Percentiles rank a stretch among this genome's conserved stretches.
Evolutionary conservation across 176 grass and related monocot species (phyloP).

Genomic region (Ananas comosus): DNA sequence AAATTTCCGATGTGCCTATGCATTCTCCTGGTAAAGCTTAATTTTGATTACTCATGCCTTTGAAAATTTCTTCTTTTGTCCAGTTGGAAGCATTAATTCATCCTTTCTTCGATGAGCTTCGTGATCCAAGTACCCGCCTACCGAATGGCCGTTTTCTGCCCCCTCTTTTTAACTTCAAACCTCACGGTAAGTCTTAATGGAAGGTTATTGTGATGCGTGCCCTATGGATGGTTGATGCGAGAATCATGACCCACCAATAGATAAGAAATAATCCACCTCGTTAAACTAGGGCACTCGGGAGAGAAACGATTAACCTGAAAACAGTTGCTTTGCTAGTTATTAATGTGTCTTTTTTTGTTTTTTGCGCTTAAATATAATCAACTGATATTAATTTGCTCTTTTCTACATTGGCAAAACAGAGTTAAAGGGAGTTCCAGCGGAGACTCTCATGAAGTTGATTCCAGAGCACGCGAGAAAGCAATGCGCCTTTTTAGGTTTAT

Average conservation of each 20-base stretch:
- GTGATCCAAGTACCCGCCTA: constrained; percentile 48
- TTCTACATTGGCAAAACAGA: constrained; percentile 21
- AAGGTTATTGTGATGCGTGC: background rate
- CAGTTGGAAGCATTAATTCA: constrained; percentile 66
- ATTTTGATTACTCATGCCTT: too few relatives aligned
- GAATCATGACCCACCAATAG: too few relatives aligned
- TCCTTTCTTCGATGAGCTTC: constrained; percentile 84
- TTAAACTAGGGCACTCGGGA: too few relatives aligned
- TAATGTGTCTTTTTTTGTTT: background rate
- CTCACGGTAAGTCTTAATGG: constrained; percentile 35
- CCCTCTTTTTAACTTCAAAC: constrained; percentile 69
- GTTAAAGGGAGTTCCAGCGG: constrained; percentile 66
- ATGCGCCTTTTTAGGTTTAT: constrained; percentile 46
- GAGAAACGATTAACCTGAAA: too few relatives aligned
- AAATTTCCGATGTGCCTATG: too few relatives aligned
- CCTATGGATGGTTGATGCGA: too few relatives aligned
- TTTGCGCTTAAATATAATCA: background rate
- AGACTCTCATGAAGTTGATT: constrained; percentile 54
- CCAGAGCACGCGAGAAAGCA: constrained; percentile 94
- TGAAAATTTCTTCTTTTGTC: background rate
- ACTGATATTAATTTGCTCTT: background rate
- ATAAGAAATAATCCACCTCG: too few relatives aligned
- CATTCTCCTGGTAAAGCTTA: too few relatives aligned
- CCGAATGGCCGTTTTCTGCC: constrained; percentile 61
- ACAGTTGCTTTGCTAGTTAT: too few relatives aligned